Evolutionary conservation across 2,329 filamentous ascomycete species (phyloP).

Genomic region (Aureobasidium subglaciale): DNA sequence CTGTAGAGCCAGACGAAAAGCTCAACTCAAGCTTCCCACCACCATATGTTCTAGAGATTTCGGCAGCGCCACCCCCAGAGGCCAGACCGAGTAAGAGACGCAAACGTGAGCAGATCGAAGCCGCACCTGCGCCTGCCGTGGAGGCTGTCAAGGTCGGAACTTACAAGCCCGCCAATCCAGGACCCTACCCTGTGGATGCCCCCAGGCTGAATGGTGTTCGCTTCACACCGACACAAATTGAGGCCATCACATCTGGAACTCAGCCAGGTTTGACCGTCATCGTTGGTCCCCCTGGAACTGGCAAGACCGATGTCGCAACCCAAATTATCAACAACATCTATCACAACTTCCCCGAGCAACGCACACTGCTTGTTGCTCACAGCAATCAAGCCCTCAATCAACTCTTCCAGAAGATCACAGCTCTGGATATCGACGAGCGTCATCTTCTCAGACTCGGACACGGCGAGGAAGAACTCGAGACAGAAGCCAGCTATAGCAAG

Average conservation of each 20-base stretch:
- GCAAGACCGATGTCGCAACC: constrained; percentile 97
- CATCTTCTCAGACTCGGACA: constrained; percentile 89
- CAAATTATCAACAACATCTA: constrained; percentile 99
- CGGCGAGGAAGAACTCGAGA: constrained; percentile 88
- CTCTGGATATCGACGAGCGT: constrained; percentile 88
- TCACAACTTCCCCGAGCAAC: constrained; percentile 90
- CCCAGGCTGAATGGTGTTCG: constrained; percentile 76
- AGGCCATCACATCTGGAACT: constrained; percentile 87
- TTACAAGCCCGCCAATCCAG: constrained; percentile 80
- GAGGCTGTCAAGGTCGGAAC: constrained; percentile 76
- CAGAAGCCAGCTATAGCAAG: constrained; percentile 84
- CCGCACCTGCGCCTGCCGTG: constrained; percentile 48
- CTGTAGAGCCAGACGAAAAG: constrained; percentile 68
- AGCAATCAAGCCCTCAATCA: constrained; percentile 98
- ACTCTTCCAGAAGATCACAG: constrained; percentile 95
- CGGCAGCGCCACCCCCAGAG: constrained; percentile 37
- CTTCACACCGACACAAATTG: constrained; percentile 84
- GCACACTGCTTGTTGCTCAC: constrained; percentile 86
- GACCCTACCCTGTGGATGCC: constrained; percentile 79
- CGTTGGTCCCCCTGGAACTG: constrained; percentile 90
- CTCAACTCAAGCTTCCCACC: constrained; percentile 70
- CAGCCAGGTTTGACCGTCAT: constrained; percentile 92
- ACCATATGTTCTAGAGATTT: constrained; percentile 74
- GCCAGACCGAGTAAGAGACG: constrained; percentile 72
- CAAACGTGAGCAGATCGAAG: constrained; percentile 67